phyloP scores from a whole-genome alignment of 2,329 filamentous ascomycete genomes.

The Cladophialophora psammophila region DNA sequence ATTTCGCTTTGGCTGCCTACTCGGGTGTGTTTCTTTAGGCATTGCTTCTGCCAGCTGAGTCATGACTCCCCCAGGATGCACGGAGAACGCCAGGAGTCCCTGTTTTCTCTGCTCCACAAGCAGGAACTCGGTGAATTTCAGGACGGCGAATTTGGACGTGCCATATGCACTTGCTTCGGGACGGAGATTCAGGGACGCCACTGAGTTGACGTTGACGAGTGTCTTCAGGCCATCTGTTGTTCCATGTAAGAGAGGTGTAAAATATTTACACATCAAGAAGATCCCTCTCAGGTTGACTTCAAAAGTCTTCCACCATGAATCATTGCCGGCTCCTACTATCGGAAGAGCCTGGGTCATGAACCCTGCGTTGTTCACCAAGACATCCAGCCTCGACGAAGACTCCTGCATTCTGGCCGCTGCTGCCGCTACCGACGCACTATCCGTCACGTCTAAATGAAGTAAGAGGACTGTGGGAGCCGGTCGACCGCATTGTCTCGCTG shows the following conservation, averaged over 20 bases:
- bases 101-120: slow-evolving; percentile 51
- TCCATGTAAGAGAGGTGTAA: slow-evolving; percentile 45
- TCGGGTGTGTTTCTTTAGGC: slow-evolving; percentile 27
- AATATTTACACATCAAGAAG: slow-evolving; percentile 33
- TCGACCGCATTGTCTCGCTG: slow-evolving; percentile 47
- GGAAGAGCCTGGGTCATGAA: slow-evolving; percentile 36
- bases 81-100: slow-evolving; percentile 32
- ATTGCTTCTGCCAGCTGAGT: slow-evolving; percentile 35
- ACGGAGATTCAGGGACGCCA: slow-evolving; percentile 47
- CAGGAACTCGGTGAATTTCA: slow-evolving; percentile 56
- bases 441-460: slow-evolving; percentile 55
- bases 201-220: slow-evolving; percentile 51
- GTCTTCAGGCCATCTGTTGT: slow-evolving; percentile 31
- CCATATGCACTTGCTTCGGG: slow-evolving; percentile 56
- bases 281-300: slow-evolving; percentile 61
- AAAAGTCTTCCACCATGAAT: slow-evolving; percentile 56
- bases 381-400: slow-evolving; percentile 41
- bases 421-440: slow-evolving; percentile 46
- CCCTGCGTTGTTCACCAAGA: slow-evolving; percentile 40
- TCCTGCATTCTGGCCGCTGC: slow-evolving; percentile 46
- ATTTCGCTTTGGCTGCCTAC: slow-evolving; percentile 6
- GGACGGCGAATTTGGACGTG: slow-evolving; percentile 53
- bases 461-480: slow-evolving; percentile 51
- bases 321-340: slow-evolving; percentile 42
- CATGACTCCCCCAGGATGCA: slow-evolving; percentile 35